A percentile compares a stretch with the other conserved stretches of the same genome.
phyloP scores from a whole-genome alignment of 371 early-diverging fungal genomes.

The Mucor saturninus region DNA sequence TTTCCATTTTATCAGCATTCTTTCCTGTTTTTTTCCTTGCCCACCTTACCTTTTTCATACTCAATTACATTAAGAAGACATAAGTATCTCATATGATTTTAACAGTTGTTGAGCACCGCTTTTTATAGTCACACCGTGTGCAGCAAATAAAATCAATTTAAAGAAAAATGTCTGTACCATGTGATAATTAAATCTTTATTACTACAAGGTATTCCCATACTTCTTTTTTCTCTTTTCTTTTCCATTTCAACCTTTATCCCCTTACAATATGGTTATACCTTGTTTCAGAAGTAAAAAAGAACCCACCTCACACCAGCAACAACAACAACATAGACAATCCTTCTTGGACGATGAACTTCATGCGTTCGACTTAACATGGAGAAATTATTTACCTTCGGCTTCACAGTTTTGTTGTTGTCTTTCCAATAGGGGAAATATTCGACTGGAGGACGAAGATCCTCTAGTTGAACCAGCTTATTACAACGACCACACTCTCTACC shows the following conservation, averaged over 20 bases:
- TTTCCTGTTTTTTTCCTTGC: neutral
- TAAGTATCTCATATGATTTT: too few species aligned
- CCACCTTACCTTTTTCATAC: neutral
- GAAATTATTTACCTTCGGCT: slow-evolving; percentile 47
- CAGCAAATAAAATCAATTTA: too few species aligned
- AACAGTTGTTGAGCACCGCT: too few species aligned
- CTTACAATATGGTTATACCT: slow-evolving; percentile 17
- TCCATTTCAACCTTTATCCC: neutral
- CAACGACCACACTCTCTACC: slow-evolving; percentile 33
- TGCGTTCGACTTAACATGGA: slow-evolving; percentile 55
- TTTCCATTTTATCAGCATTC: neutral
- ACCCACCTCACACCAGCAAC: neutral
- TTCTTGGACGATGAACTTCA: slow-evolving; percentile 19
- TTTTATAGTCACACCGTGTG: too few species aligned
- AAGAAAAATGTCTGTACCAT: slow-evolving; percentile 3
- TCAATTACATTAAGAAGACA: neutral
- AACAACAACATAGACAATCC: slow-evolving; percentile 6
- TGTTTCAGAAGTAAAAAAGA: slow-evolving; percentile 22
- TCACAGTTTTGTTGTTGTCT: slow-evolving; percentile 36
- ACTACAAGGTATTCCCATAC: neutral
- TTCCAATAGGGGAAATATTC: slow-evolving; percentile 29
- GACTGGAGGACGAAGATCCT: slow-evolving; percentile 38
- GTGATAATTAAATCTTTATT: slow-evolving; percentile 19
- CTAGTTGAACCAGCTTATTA: slow-evolving; percentile 38
- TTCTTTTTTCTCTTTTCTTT: neutral